phyloP scores from a whole-genome alignment of 805 yeast genomes.

The Huiozyma sinensis region DNA sequence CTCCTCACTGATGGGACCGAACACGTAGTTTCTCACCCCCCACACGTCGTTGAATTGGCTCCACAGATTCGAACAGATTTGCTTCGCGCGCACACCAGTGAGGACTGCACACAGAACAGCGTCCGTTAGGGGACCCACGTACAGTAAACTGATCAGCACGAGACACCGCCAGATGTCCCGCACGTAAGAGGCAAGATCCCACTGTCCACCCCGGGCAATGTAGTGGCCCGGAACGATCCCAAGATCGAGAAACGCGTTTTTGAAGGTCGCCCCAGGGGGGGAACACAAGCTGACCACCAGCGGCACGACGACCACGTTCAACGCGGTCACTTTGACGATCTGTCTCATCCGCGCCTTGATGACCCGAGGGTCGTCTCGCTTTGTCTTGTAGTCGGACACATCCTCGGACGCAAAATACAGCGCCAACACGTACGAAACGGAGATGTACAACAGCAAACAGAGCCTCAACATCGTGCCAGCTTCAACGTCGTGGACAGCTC shows the following conservation, averaged over 20 bases:
- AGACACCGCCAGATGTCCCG: slow-evolving; percentile 8
- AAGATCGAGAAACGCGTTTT: slow-evolving; percentile 9
- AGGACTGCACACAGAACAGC: slow-evolving; percentile 4
- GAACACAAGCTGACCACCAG: slow-evolving; percentile 3
- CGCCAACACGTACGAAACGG: slow-evolving; percentile 21
- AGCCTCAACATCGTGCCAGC: background rate
- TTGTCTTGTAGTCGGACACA: slow-evolving; percentile 9
- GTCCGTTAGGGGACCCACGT: slow-evolving; percentile 20
- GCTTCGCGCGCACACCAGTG: background rate
- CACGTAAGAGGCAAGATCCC: slow-evolving; percentile 9
- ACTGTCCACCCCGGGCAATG: slow-evolving; percentile 3
- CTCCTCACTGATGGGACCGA: slow-evolving; percentile 29
- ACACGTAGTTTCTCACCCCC: slow-evolving; percentile 24
- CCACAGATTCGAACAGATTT: slow-evolving; percentile 5
- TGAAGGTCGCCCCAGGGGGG: slow-evolving; percentile 2
- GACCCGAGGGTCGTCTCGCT: slow-evolving; percentile 25
- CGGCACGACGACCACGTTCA: slow-evolving; percentile 17
- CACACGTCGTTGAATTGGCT: slow-evolving; percentile 20
- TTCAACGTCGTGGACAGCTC: too few species aligned
- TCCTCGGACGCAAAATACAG: slow-evolving; percentile 13
- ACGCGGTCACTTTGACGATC: slow-evolving; percentile 7
- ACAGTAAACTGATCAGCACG: slow-evolving; percentile 12
- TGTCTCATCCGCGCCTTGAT: slow-evolving; percentile 18
- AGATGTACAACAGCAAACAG: slow-evolving; percentile 13
- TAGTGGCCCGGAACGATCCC: slow-evolving; percentile 20